Percentiles rank a stretch among this genome's conserved stretches.
Conservation (phyloP, 2,329 filamentous ascomycete genomes). For the Aspergillus transmontanensis region DNA sequence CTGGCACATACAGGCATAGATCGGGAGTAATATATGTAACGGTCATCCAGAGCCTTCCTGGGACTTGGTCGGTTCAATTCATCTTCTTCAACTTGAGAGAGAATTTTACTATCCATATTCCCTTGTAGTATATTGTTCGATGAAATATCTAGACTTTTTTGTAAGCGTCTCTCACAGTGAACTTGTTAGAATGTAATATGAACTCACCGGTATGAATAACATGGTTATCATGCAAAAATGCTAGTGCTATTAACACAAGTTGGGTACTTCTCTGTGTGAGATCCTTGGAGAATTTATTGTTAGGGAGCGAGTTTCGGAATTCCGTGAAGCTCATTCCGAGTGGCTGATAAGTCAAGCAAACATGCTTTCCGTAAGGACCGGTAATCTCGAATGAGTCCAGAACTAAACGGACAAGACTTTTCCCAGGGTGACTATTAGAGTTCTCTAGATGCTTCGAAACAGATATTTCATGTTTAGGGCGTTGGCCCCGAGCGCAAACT, state of each 20-base stretch:
- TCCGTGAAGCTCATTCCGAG: conserved; percentile 25
- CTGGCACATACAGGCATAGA: conserved; percentile 21
- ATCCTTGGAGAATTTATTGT: conserved; percentile 13
- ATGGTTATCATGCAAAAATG: conserved; percentile 28
- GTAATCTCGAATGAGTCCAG: conserved; percentile 32
- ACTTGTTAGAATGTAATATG: not conserved
- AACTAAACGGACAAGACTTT: conserved; percentile 25
- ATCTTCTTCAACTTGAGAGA: conserved; percentile 31
- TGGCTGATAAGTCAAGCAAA: conserved; percentile 29
- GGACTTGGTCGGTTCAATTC: conserved; percentile 30
- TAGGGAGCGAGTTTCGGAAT: conserved; percentile 16
- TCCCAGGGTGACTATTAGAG: conserved; percentile 16
- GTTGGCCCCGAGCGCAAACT: conserved; percentile 15
- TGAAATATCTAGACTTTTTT: conserved; percentile 29
- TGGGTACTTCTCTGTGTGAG: conserved; percentile 24
- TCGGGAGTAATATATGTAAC: conserved; percentile 31
- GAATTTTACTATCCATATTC: conserved; percentile 28
- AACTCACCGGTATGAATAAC: conserved; percentile 29
- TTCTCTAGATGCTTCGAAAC: conserved; percentile 26
- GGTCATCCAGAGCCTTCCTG: conserved; percentile 32
- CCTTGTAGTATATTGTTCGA: conserved; percentile 35
- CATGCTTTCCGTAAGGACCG: conserved; percentile 23
- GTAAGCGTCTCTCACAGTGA: not conserved
- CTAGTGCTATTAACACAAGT: conserved; percentile 23
- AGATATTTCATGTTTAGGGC: conserved; percentile 16